Evolutionary conservation across 495 filamentous ascomycete genomes (phyloP), one percentile per base, ranked within the genome.

Genomic region (Pseudoneurospora amorphoporcata): DNA sequence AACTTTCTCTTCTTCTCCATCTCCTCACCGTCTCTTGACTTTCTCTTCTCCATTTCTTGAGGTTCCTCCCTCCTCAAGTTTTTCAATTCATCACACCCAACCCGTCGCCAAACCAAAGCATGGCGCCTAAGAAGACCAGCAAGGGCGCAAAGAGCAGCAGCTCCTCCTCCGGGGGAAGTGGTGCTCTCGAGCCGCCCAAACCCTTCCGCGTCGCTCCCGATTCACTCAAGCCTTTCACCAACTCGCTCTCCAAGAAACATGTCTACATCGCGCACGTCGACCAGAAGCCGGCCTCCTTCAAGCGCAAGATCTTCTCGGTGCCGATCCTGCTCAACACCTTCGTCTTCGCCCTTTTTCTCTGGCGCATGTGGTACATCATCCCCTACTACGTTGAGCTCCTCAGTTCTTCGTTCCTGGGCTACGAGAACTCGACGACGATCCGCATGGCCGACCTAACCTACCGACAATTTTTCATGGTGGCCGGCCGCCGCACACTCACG

Each of bases 221-320:
- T 32, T 77, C 81, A 29, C 86, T 94, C 45, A 70, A 84, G 16
- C 86, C 90, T 23, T 88, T 95, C 80, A 83, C 90, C 77, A 73
- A 84, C 43, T 86, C 83, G 29, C 87, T 95, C 74, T 84, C 87
- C 74, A 81, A 83, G 37, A 76, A 84, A 32, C 87, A 92, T 78
- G 84, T 95, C 78, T 95, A 97, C 86, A 87, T 97, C 74, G 84
- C 89, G 37, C 92, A 94, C 83, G 83, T 95, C 82, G 93, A 97
- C 84, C 82, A 76, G 43, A 87, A 89, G 53, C 87, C 86, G 0
- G 75, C 74, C 35, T 82, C 84, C 39, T 87, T 91, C 84, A 97
- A 96, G 82, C 85, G 85, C 73, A 90, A 91, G 75, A 88, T 93
- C 78, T 97, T 95, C 84, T 61, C 86, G 47, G 88, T 95, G 4